A percentile compares a stretch with the other conserved stretches of the same genome.
phyloP scores from a whole-genome alignment of 1,284 basidiomycete genomes.

The Boletus smithii region DNA sequence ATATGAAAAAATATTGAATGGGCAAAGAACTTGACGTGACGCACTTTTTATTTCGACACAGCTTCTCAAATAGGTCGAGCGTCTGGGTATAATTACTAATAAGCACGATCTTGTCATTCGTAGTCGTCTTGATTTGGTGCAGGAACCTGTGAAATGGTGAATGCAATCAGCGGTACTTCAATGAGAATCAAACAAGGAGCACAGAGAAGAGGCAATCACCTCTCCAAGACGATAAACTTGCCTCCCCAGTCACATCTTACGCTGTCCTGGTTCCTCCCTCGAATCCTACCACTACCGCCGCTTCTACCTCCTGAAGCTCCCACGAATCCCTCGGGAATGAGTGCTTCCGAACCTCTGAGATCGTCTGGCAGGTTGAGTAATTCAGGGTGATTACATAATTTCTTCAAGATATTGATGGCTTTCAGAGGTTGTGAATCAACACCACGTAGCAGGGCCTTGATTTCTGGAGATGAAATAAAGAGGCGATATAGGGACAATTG shows the following conservation, averaged over 20 bases:
- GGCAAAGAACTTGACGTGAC: conserved; percentile 14
- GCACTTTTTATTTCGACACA: conserved; percentile 82
- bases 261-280: conserved; percentile 45
- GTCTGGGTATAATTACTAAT: conserved; percentile 99
- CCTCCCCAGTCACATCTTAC: conserved; percentile 83
- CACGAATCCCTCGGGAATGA: conserved; percentile 82
- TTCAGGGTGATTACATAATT: conserved; percentile 97
- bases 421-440: conserved; percentile 94
- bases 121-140: conserved; percentile 75
- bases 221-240: conserved; percentile 92
- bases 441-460: conserved; percentile 88
- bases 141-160: conserved; percentile 65
- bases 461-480: conserved; percentile 94
- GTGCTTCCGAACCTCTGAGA: conserved; percentile 77
- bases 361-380: conserved; percentile 87
- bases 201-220: conserved; percentile 55
- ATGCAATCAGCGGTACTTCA: not conserved
- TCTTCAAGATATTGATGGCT: conserved; percentile 95
- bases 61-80: conserved; percentile 88
- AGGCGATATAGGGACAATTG: conserved; percentile 88
- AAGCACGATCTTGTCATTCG: conserved; percentile 96
- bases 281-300: conserved; percentile 31
- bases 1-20: conserved; percentile 3
- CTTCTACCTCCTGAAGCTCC: conserved; percentile 45
- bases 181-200: not conserved